A percentile compares a stretch with the other conserved stretches of the same genome.
These are phyloP conservation scores for Choricystis sp. DNA, from an alignment of 139 green algal genomes.

Conservation along the genomic window DNA sequence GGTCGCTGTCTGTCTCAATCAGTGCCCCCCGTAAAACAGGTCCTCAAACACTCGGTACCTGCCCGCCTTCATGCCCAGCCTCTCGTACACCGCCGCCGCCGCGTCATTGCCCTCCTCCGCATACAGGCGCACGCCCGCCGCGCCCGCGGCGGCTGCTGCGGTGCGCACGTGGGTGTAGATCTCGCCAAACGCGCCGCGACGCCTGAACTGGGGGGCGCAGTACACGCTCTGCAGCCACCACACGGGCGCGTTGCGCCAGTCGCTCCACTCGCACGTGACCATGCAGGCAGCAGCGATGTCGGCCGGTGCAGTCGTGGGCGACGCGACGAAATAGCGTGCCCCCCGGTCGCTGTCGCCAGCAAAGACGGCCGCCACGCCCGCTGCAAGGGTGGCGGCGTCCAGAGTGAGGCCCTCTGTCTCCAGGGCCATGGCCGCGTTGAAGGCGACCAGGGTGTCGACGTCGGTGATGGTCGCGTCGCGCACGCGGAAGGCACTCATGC, in stretches of 20 bases:
- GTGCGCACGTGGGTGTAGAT: slow-evolving; percentile 9
- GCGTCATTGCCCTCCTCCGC: slow-evolving; percentile 5
- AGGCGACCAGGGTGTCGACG: slow-evolving; percentile 1
- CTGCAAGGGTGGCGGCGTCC: slow-evolving; percentile 5
- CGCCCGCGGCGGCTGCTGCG: not conserved
- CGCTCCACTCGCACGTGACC: slow-evolving; percentile 14
- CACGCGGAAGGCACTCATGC: too few species aligned
- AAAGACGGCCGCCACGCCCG: slow-evolving; percentile 3
- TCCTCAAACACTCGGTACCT: slow-evolving; percentile 14
- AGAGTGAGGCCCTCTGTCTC: slow-evolving; percentile 11
- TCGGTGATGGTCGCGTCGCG: slow-evolving; percentile 1
- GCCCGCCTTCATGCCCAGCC: slow-evolving; percentile 8
- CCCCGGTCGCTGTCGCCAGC: not conserved
- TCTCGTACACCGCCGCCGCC: slow-evolving; percentile 10
- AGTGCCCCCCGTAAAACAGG: too few species aligned
- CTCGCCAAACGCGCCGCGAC: slow-evolving; percentile 4
- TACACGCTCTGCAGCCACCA: slow-evolving; percentile 17
- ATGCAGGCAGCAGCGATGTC: slow-evolving; percentile 1
- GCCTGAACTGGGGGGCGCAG: not conserved
- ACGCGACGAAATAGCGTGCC: slow-evolving; percentile 11
- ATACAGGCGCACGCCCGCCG: slow-evolving; percentile 10
- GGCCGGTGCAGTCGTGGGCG: not conserved
- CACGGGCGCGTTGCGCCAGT: slow-evolving; percentile 12
- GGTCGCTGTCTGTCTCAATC: too few species aligned
- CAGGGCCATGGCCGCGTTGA: slow-evolving; percentile 8